Base-by-base conservation (phyloP, 352 stramenopile genomes). In the Phytophthora colocasiae region DNA sequence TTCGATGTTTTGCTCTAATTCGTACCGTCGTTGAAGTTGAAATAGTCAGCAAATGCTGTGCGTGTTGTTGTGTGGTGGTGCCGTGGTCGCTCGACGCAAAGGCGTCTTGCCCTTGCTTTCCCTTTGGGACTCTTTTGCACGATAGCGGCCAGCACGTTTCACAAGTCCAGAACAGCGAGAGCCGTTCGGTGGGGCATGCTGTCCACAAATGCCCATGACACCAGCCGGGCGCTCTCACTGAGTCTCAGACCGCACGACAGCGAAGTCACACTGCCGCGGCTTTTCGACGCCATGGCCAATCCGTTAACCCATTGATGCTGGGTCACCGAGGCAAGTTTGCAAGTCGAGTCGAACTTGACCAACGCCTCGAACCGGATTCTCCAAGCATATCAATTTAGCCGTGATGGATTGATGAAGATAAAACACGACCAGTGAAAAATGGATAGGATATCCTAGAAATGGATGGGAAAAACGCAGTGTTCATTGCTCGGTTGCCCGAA, bases 351-450 rank as follows among this genome's bases (percentile, higher is more conserved):
- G n/a, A n/a, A n/a, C n/a, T n/a, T n/a, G 29, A 34, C 29, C 29
- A 34, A 34, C 29, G 29, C 29, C 29, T 34, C 29, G 22, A 22
- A 22, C 22, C 1, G 22, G 27, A 31, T 31, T 31, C 27, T 31
- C 27, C 27, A 31, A 31, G 6, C 27, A 31, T 31, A 4, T 3
- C 1, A 31, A 31, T 31, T 31, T 31, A 8, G 27, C 27, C 6
- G 27, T 2, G 27, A 31, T 31, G 27, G 27, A 31, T 36, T 36
- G 29, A 34, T 36, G 31, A 36, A 36, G 31, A 60, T 55, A 34
- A 61, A 60, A 61, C 32, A 4, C 41, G 59, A 67, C 59, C 59
- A 67, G 32, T 50, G 59, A 66, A 67, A 67, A 56, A 31, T 36
- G 31, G 31, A 36, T 36, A 36, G 26, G 41, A 44, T 66, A 51